Evolutionary conservation across 2,329 filamentous ascomycete genomes (phyloP), one percentile per base, ranked within the genome.

Genomic region (Pseudogymnoascus sp.): DNA sequence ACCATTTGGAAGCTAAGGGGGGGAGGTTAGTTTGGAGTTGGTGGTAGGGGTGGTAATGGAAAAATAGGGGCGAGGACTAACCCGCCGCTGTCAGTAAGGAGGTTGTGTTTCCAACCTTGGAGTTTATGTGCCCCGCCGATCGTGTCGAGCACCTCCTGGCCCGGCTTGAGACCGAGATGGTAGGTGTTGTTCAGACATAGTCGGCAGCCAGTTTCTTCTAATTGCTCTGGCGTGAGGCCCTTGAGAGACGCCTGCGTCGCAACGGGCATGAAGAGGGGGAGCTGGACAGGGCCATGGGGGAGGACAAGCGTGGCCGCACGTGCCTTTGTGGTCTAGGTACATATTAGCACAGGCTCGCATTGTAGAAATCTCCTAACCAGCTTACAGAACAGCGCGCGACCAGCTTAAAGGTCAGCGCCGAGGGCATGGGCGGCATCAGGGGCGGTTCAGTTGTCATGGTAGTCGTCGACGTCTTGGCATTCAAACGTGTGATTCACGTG

Each of bases 161-260:
- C 96, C 0, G 95, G 95, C 77, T 96, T 97, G 63, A 99, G 79
- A 8, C 95, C 95, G 66, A 99, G 80, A 75, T 99, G 95, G 73
- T 99, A 99, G 11, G 95, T 99, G 77, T 99, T 99, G 78, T 99
- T 99, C 68, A 99, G 79, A 75, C 95, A 99, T 45, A 99, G 79
- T 64, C 90, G 86, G 72, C 96, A 99, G 47, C 90, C 86, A 0
- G 93, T 96, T 62, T 91, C 87, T 71, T 95, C 93, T 2, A 99
- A 81, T 73, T 99, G 95, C 68, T 93, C 88, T 1, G 93, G 92
- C 0, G 95, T 97, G 63, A 99, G 78, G 47, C 95, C 95, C 74
- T 99, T 99, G 40, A 99, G 81, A 0, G 93, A 96, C 0, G 91
- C 95, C 77, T 99, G 95, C 0, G 95, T 99, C 31, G 95, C 95